Evolutionary conservation across 2,329 filamentous ascomycete genomes (phyloP), one percentile per base, ranked within the genome.

Genomic region (Colletotrichum sidae): DNA sequence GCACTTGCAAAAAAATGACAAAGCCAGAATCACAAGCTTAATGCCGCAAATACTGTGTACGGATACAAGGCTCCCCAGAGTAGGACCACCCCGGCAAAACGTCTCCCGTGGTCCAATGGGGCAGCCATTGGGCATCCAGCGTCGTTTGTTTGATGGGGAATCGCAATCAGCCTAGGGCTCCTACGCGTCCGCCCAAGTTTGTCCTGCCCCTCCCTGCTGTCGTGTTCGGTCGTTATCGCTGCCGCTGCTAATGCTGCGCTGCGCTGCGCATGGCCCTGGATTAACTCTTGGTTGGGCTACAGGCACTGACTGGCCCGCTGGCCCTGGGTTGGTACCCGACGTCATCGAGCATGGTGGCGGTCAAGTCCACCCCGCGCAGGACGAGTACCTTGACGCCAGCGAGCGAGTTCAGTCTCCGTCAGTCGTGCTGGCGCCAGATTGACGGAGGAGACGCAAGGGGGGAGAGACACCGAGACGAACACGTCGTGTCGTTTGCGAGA

Each of bases 341-440:
- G 64, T 67, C 64, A 67, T 67, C 60, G 60, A 54, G 41, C 64
- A 65, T 62, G 44, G 49, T 65, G 49, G 60, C 64, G 51, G 60
- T 55, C 64, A 65, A 51, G 38, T 34, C 34, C 41, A 55, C 55
- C 60, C 54, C 60, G 25, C 53, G 44, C 64, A 47, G 38, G 41
- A 34, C 34, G 44, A 44, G 38, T 34, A 52, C 11, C 33, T 46
- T 52, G 56, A 59, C 57, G 60, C 39, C 54, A 46, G 53, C 34
- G 47, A 41, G 55, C n/a, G 17, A 8, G 11, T 33, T 37, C 25
- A 11, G 45, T 57, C n/a, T 61, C 17, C 34, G 51, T 13, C 17
- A 39, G 51, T 13, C 38, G 25, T 25, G 25, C 25, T 25, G 25
- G 25, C 25, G 25, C 25, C 25, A 25, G 25, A 25, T 25, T 25